A percentile compares a stretch with the other conserved stretches of the same genome.
Evolutionary conservation across 1,139 yeast genomes (phyloP).

Genomic region (Zygosaccharomyces sapae): DNA sequence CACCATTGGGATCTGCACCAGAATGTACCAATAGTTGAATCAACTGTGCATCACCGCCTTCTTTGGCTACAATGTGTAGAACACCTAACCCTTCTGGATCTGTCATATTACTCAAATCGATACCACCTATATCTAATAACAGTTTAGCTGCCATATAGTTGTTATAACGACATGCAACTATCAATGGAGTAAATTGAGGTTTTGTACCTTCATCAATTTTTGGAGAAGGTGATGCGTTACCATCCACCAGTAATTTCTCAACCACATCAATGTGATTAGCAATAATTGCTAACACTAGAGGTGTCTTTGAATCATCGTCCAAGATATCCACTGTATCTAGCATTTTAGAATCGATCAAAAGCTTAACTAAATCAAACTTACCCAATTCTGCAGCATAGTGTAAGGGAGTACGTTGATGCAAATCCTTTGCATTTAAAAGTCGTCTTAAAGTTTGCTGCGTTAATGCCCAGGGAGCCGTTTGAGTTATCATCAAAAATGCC

Average conservation of each 20-base stretch:
- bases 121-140: constrained; percentile 42
- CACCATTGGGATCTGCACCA: constrained; percentile 74
- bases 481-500: constrained; percentile 18
- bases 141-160: constrained; percentile 65
- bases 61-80: constrained; percentile 80
- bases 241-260: constrained; percentile 35
- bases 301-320: constrained; percentile 75
- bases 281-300: constrained; percentile 73
- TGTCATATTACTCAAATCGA: constrained; percentile 43
- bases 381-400: constrained; percentile 83
- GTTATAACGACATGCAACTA: constrained; percentile 86
- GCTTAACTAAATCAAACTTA: constrained; percentile 50
- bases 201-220: constrained; percentile 44
- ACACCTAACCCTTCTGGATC: constrained; percentile 90
- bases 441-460: constrained; percentile 22
- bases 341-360: constrained; percentile 36
- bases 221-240: constrained; percentile 58
- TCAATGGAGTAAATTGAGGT: constrained; percentile 75
- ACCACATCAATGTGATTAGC: constrained; percentile 58
- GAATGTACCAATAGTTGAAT: constrained; percentile 62
- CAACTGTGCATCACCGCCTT: constrained; percentile 64
- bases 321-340: constrained; percentile 42
- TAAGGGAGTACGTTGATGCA: constrained; percentile 75
- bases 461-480: constrained; percentile 17
- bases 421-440: constrained; percentile 42